These are phyloP conservation scores for Gastroboletus turbinatus DNA, from an alignment of 1,284 basidiomycete genomes.

Conservation along the genomic window DNA sequence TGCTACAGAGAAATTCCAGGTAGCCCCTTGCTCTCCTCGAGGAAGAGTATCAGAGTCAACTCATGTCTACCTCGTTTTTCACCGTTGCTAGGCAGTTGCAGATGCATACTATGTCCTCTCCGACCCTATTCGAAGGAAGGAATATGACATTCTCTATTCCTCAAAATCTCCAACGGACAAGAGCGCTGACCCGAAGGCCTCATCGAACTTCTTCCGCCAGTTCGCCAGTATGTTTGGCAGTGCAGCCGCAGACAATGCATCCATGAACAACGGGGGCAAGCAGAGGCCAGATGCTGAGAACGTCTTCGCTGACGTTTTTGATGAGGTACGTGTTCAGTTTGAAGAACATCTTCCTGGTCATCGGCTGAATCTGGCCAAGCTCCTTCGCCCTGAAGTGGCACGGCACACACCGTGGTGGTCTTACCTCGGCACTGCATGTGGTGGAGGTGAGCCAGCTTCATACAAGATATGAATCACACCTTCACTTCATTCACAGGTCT, in stretches of 20 bases:
- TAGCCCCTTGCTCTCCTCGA: conserved; percentile 24
- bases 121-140: conserved; percentile 71
- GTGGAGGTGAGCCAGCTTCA: conserved; percentile 31
- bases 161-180: conserved; percentile 50
- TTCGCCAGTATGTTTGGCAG: conserved; percentile 70
- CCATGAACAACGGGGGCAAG: conserved; percentile 33
- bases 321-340: conserved; percentile 57
- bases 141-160: conserved; percentile 78
- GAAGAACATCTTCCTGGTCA: neutral
- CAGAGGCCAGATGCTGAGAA: conserved; percentile 74
- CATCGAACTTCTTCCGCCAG: conserved; percentile 74
- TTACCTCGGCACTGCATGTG: conserved; percentile 71
- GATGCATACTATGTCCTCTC: conserved; percentile 97
- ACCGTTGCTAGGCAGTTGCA: conserved; percentile 67
- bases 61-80: neutral
- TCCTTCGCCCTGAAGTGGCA: conserved; percentile 78
- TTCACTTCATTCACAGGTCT: conserved; percentile 47
- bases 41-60: neutral
- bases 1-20: conserved; percentile 84
- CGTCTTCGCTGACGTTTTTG: conserved; percentile 88
- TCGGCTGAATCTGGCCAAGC: conserved; percentile 38
- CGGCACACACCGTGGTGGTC: conserved; percentile 71
- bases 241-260: conserved; percentile 30
- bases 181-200: conserved; percentile 63
- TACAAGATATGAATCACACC: neutral